Conservation (phyloP, 257 asterid species). For the Marsdenia floribunda region DNA sequence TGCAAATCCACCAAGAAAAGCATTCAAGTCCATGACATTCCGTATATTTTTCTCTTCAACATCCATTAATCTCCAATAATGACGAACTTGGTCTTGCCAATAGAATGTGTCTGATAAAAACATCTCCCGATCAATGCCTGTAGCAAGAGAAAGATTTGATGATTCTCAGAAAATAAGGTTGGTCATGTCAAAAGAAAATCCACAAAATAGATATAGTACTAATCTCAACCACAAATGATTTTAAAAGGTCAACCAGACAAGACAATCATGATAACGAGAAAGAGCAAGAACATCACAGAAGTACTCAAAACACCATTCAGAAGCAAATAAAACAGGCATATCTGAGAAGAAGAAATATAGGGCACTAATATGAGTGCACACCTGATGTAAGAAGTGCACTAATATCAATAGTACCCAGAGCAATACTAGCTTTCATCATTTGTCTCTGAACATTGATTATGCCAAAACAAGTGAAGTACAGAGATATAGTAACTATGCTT, state of each 20-base stretch:
- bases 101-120: constrained; percentile 67
- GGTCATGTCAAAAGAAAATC: not conserved
- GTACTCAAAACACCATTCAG: not conserved
- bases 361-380: not conserved
- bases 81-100: constrained; percentile 96
- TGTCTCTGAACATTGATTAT: not conserved
- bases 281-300: not conserved
- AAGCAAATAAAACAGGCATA: not conserved
- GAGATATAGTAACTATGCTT: not conserved
- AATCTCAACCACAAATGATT: not conserved
- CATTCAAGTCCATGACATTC: constrained; percentile 90
- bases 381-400: not conserved
- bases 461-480: not conserved
- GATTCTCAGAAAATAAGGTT: not conserved
- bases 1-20: constrained; percentile 85
- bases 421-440: not conserved
- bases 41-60: constrained; percentile 64
- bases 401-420: not conserved
- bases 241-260: not conserved
- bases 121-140: constrained; percentile 59
- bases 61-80: constrained; percentile 85
- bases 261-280: not conserved
- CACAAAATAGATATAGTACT: not conserved
- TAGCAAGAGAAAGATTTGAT: constrained; percentile 12
- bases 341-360: not conserved